A percentile compares a stretch with the other conserved stretches of the same genome.
Conservation (phyloP, 768 basidiomycete genomes). For the Boletus pseudopeckii region DNA sequence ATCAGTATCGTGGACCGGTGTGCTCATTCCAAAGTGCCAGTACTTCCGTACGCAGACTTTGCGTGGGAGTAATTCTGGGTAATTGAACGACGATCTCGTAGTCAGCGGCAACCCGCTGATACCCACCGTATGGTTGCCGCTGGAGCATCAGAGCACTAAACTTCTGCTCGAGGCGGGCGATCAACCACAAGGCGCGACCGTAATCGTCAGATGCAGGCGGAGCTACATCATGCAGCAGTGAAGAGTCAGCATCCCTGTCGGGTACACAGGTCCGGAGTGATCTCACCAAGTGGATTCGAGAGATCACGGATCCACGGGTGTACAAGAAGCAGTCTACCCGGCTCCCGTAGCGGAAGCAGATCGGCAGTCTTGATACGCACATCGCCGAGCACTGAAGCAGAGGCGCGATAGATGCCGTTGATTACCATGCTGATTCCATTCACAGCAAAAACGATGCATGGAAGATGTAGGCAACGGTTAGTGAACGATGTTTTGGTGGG, state of each 20-base stretch:
- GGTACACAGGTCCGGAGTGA: background rate
- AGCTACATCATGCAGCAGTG: background rate
- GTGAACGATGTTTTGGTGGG: conserved; percentile 1
- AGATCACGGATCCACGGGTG: conserved; percentile 4
- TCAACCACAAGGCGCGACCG: background rate
- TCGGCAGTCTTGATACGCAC: background rate
- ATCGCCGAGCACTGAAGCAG: background rate
- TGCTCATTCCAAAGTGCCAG: background rate
- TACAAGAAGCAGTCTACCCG: background rate
- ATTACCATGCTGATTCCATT: background rate
- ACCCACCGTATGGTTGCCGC: background rate
- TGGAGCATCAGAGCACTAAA: conserved; percentile 5
- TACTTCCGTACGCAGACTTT: background rate
- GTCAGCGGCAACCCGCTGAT: conserved; percentile 8
- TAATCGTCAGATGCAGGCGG: background rate
- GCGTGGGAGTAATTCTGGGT: background rate
- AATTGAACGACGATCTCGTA: background rate
- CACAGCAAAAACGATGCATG: conserved; percentile 1
- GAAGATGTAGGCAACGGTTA: conserved; percentile 1
- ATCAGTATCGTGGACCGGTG: background rate
- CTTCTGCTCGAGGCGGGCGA: conserved; percentile 1
- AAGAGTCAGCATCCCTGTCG: background rate
- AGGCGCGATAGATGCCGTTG: background rate
- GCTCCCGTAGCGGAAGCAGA: background rate
- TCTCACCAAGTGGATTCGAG: background rate